These are phyloP conservation scores for Clonostachys solani DNA, from an alignment of 2,329 filamentous ascomycete genomes.

Conservation along the genomic window DNA sequence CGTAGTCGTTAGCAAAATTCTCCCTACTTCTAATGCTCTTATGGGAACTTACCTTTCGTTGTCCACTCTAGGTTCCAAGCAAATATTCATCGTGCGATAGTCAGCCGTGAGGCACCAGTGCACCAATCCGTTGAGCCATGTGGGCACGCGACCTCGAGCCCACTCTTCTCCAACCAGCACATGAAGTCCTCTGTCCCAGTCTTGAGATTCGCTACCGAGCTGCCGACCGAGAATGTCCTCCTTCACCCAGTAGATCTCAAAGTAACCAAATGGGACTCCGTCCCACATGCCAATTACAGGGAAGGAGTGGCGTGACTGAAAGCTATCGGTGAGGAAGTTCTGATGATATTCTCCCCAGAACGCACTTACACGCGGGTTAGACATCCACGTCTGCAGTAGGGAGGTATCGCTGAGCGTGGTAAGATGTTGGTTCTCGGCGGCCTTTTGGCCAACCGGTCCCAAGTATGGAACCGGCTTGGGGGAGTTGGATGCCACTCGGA, in stretches of 20 bases:
- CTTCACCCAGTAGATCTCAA: constrained; percentile 98
- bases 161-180: constrained; percentile 89
- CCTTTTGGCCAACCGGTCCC: constrained; percentile 47
- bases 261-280: constrained; percentile 91
- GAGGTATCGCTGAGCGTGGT: constrained; percentile 42
- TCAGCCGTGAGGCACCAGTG: constrained; percentile 81
- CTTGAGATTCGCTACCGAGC: constrained; percentile 59
- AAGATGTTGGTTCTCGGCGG: constrained; percentile 33
- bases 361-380: constrained; percentile 74
- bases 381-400: constrained; percentile 84
- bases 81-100: constrained; percentile 74
- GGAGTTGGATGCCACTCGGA: constrained; percentile 75
- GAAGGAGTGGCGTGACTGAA: constrained; percentile 73
- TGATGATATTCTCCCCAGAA: constrained; percentile 74
- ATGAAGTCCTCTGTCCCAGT: constrained; percentile 88
- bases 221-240: constrained; percentile 76
- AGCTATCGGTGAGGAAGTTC: constrained; percentile 61
- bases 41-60: constrained; percentile 67
- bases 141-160: constrained; percentile 74
- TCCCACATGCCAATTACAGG: constrained; percentile 93
- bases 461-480: constrained; percentile 58
- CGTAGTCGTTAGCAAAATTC: neutral
- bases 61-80: constrained; percentile 87
- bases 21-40: neutral
- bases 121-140: constrained; percentile 83